Evolutionary conservation across 2,329 filamentous ascomycete genomes (phyloP).

Genomic region (Pezicula radicicola): DNA sequence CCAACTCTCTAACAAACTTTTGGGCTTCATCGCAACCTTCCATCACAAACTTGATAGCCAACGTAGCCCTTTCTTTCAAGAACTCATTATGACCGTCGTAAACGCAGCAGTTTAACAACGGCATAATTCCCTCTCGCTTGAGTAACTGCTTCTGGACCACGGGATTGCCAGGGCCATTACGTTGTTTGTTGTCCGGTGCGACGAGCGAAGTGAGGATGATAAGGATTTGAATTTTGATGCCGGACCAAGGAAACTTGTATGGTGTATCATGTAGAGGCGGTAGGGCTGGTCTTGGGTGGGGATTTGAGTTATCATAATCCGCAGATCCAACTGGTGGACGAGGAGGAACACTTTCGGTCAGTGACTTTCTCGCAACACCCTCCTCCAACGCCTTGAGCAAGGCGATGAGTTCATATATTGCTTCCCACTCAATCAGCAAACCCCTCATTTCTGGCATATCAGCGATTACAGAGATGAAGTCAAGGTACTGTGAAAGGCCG

Average conservation of each 20-base stretch:
- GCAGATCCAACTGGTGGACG: conserved; percentile 31
- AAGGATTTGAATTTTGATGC: conserved; percentile 90
- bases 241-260: conserved; percentile 62
- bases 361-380: conserved; percentile 79
- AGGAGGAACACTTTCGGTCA: conserved; percentile 43
- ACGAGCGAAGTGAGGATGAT: conserved; percentile 86
- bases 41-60: conserved; percentile 82
- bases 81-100: conserved; percentile 94
- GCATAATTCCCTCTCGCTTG: conserved; percentile 79
- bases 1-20: conserved; percentile 59
- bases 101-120: conserved; percentile 82
- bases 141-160: conserved; percentile 87
- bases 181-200: conserved; percentile 69
- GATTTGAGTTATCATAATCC: background rate
- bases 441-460: conserved; percentile 81
- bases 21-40: conserved; percentile 73
- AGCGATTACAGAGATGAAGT: conserved; percentile 87
- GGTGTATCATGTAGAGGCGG: conserved; percentile 59
- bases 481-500: conserved; percentile 88
- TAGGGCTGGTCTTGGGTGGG: conserved; percentile 36
- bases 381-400: conserved; percentile 84
- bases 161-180: conserved; percentile 60
- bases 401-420: conserved; percentile 83
- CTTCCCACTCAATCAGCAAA: conserved; percentile 88
- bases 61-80: conserved; percentile 85